phyloP scores from a whole-genome alignment of 2,329 filamentous ascomycete species.

The Fusarium azukiicola region DNA sequence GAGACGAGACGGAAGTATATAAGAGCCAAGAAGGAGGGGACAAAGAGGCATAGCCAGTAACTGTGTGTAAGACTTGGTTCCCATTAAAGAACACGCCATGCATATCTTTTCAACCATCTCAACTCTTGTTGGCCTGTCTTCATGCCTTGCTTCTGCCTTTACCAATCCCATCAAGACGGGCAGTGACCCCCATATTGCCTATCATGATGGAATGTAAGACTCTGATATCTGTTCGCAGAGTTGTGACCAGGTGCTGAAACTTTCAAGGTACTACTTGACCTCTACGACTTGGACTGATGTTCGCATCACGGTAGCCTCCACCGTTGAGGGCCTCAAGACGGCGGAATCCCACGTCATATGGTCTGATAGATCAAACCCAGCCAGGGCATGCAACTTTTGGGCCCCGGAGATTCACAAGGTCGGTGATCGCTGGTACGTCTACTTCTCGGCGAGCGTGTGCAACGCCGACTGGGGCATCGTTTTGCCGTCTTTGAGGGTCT shows the following conservation, averaged over 20 bases:
- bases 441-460: conserved; percentile 19
- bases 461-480: conserved; percentile 18
- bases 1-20: background rate
- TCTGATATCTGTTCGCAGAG: background rate
- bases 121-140: background rate
- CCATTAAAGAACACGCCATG: background rate
- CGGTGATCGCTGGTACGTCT: conserved; percentile 13
- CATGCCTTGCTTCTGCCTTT: conserved; percentile 4
- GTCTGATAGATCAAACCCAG: conserved; percentile 10
- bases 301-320: conserved; percentile 9
- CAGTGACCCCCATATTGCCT: conserved; percentile 14
- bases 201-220: conserved; percentile 19
- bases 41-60: background rate
- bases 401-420: conserved; percentile 14
- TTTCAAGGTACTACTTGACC: conserved; percentile 9
- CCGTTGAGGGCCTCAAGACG: conserved; percentile 10
- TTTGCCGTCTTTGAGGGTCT: conserved; percentile 11
- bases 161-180: conserved; percentile 14
- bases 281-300: conserved; percentile 23
- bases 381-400: conserved; percentile 14
- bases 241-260: background rate
- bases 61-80: background rate
- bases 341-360: conserved; percentile 10
- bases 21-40: background rate
- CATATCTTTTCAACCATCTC: background rate